Conservation (phyloP, 176 grass and related monocot genomes). For the Otatea glauca region DNA sequence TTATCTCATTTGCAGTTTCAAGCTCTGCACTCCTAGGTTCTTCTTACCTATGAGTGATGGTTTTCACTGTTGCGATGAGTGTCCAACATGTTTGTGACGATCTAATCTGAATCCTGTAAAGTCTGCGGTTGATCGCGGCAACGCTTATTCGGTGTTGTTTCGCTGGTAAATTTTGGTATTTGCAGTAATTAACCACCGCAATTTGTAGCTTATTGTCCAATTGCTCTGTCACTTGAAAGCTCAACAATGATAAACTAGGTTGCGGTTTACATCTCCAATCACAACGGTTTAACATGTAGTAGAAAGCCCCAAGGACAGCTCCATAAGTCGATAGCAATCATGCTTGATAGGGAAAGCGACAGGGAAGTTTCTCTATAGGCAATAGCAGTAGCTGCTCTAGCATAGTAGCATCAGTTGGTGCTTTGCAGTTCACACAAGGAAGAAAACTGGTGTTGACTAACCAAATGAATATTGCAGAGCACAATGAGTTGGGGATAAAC, state of each 20-base stretch:
- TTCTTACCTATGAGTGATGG: conserved; percentile 15
- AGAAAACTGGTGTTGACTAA: not conserved
- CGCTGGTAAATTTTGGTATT: not conserved
- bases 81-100: not conserved
- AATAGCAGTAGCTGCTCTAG: not conserved
- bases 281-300: conserved; percentile 19
- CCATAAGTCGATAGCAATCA: conserved; percentile 19
- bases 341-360: conserved; percentile 31
- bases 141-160: not conserved
- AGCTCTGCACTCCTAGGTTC: not conserved
- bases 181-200: conserved; percentile 35
- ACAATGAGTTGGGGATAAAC: conserved; percentile 23
- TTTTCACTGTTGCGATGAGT: not conserved
- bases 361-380: conserved; percentile 31
- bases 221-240: conserved; percentile 43
- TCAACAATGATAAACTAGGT: conserved; percentile 38
- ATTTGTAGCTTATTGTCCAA: conserved; percentile 13
- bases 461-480: conserved; percentile 11
- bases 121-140: conserved; percentile 10
- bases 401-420: conserved; percentile 13
- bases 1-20: not conserved
- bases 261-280: conserved; percentile 20
- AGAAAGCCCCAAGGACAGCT: conserved; percentile 16
- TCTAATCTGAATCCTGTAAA: not conserved
- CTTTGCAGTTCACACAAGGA: conserved; percentile 14